These are phyloP conservation scores for Wickerhamomyces chaumierensis DNA, from an alignment of 805 yeast genomes.

Conservation along the genomic window DNA sequence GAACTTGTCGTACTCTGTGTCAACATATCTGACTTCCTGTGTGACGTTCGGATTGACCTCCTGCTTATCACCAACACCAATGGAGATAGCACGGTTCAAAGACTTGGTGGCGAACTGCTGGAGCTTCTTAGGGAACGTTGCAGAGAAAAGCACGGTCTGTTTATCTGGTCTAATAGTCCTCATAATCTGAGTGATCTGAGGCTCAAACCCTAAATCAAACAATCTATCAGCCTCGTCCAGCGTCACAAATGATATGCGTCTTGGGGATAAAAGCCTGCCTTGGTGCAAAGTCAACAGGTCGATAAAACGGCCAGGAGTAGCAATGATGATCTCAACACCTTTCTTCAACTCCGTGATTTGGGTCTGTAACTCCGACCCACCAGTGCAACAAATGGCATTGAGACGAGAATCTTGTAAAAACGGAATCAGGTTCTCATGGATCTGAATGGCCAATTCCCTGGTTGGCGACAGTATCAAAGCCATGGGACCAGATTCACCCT, in stretches of 20 bases:
- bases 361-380: slow-evolving; percentile 74
- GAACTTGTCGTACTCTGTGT: slow-evolving; percentile 44
- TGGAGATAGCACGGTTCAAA: slow-evolving; percentile 55
- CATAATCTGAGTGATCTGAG: slow-evolving; percentile 79
- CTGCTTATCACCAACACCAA: slow-evolving; percentile 70
- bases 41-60: slow-evolving; percentile 72
- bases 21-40: slow-evolving; percentile 58
- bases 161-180: slow-evolving; percentile 71
- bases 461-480: slow-evolving; percentile 84
- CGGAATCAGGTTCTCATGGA: slow-evolving; percentile 49
- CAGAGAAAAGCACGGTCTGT: slow-evolving; percentile 86
- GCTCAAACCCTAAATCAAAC: slow-evolving; percentile 96
- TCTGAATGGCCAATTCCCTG: slow-evolving; percentile 82
- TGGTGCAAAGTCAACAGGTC: slow-evolving; percentile 76
- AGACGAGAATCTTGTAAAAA: slow-evolving; percentile 43
- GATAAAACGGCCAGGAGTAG: slow-evolving; percentile 92
- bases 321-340: slow-evolving; percentile 73
- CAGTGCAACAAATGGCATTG: slow-evolving; percentile 71
- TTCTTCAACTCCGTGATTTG: slow-evolving; percentile 74
- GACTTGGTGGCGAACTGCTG: slow-evolving; percentile 62
- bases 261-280: slow-evolving; percentile 58
- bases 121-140: slow-evolving; percentile 81
- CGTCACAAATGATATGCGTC: slow-evolving; percentile 69
- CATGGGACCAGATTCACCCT: slow-evolving; percentile 57
- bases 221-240: slow-evolving; percentile 94